phyloP scores from a whole-genome alignment of 306 rosid species.

The Malus sylvestris region DNA sequence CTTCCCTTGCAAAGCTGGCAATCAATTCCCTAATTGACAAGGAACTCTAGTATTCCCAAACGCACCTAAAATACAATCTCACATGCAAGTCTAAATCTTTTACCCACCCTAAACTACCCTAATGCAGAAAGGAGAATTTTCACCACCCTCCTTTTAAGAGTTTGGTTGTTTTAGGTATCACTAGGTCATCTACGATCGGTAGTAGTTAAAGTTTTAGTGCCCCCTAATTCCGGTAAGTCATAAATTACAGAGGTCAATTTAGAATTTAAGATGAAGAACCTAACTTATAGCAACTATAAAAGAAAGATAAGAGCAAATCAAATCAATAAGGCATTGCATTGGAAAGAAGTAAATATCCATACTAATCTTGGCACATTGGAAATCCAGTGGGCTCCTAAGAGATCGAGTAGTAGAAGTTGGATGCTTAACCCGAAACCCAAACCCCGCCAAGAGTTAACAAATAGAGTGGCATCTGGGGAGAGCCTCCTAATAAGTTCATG shows the following conservation, averaged over 20 bases:
- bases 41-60: not conserved
- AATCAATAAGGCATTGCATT: not conserved
- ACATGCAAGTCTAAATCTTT: not conserved
- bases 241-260: not conserved
- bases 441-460: not conserved
- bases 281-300: not conserved
- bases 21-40: not conserved
- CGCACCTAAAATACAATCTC: not conserved
- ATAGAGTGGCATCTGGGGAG: not conserved
- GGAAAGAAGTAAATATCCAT: not conserved
- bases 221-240: not conserved
- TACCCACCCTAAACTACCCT: not conserved
- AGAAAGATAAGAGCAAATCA: not conserved
- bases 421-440: not conserved
- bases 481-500: not conserved
- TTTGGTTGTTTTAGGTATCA: not conserved
- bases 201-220: not conserved
- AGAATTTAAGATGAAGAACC: not conserved
- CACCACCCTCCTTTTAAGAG: not conserved
- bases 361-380: not conserved
- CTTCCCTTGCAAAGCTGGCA: not conserved
- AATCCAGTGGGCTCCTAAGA: not conserved
- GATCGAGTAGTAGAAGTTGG: not conserved
- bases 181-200: not conserved
- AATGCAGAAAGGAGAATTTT: not conserved